These are phyloP conservation scores for Boletus eberwhitei DNA, from an alignment of 768 basidiomycete species.

Conservation along the genomic window DNA sequence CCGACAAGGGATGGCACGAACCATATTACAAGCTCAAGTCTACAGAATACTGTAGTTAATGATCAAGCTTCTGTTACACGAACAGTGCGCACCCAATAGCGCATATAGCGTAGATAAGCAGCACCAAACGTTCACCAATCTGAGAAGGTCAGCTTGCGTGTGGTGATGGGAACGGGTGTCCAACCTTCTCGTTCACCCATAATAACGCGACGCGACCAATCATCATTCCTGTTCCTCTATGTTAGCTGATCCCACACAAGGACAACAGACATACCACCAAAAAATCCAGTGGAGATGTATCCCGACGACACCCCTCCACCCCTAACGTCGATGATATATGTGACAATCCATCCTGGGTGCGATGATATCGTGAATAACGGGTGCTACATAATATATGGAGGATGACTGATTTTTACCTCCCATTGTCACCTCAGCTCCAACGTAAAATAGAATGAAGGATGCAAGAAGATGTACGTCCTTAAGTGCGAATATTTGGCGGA, in stretches of 20 bases:
- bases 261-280: slow-evolving; percentile 16
- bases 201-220: slow-evolving; percentile 28
- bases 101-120: slow-evolving; percentile 30
- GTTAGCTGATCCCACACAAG: not conserved
- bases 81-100: slow-evolving; percentile 25
- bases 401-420: slow-evolving; percentile 33
- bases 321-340: slow-evolving; percentile 45
- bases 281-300: slow-evolving; percentile 45
- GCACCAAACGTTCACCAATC: slow-evolving; percentile 31
- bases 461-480: slow-evolving; percentile 45
- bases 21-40: slow-evolving; percentile 69
- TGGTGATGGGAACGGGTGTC: not conserved
- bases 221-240: slow-evolving; percentile 21
- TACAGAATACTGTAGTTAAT: slow-evolving; percentile 20
- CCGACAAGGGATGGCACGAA: slow-evolving; percentile 63
- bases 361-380: not conserved
- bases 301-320: slow-evolving; percentile 44
- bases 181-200: slow-evolving; percentile 29
- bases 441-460: slow-evolving; percentile 43
- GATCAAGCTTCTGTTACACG: not conserved
- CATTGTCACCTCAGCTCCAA: slow-evolving; percentile 51
- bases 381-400: not conserved
- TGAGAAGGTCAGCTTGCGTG: slow-evolving; percentile 5
- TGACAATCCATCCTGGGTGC: slow-evolving; percentile 61
- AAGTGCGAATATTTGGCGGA: slow-evolving; percentile 44